phyloP scores from a whole-genome alignment of 2,329 filamentous ascomycete genomes.

The Annulohypoxylon truncatum region DNA sequence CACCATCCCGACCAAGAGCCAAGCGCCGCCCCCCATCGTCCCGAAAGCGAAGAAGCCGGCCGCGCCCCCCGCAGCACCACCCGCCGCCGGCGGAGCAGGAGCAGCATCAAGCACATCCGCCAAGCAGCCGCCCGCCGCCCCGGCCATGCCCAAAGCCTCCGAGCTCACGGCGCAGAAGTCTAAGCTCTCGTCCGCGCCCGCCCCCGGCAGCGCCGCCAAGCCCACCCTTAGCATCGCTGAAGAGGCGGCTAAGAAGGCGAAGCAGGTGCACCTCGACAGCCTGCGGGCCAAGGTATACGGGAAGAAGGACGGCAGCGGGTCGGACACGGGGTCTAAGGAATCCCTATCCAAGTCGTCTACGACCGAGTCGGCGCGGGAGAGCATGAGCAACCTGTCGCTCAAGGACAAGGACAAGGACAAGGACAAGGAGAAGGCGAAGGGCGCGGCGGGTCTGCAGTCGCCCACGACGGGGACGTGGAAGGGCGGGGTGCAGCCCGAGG shows the following conservation, averaged over 20 bases:
- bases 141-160: conserved; percentile 46
- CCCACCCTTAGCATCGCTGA: conserved; percentile 69
- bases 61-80: not conserved
- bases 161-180: conserved; percentile 31
- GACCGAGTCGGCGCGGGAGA: conserved; percentile 22
- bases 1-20: conserved; percentile 67
- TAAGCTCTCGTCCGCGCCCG: conserved; percentile 43
- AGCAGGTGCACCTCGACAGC: conserved; percentile 66
- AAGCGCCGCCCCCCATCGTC: conserved; percentile 59
- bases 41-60: conserved; percentile 57
- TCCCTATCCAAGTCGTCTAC: not conserved
- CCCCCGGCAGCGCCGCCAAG: conserved; percentile 40
- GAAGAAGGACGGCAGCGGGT: conserved; percentile 38
- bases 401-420: conserved; percentile 23
- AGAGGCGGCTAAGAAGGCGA: conserved; percentile 74
- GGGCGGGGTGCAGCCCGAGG: conserved; percentile 39
- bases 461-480: conserved; percentile 60
- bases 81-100: not conserved
- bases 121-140: conserved; percentile 40
- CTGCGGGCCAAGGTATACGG: conserved; percentile 67
- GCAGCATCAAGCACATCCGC: conserved; percentile 26
- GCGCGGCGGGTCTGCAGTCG: conserved; percentile 56
- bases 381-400: conserved; percentile 35
- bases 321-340: not conserved
- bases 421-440: conserved; percentile 24